These are phyloP conservation scores for Mycena metata DNA, from an alignment of 768 basidiomycete species.

Conservation along the genomic window DNA sequence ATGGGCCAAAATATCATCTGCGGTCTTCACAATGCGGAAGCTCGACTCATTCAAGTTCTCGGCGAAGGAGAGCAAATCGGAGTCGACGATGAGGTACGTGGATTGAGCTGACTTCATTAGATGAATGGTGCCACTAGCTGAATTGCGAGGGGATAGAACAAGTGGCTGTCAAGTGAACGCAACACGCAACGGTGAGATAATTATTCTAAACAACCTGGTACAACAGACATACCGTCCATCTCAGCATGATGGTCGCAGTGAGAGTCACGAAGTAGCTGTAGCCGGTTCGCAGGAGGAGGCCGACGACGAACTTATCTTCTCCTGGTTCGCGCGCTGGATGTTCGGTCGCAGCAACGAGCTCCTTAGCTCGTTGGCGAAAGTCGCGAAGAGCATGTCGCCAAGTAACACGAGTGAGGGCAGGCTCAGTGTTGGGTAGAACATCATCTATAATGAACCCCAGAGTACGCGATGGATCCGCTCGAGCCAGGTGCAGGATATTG, in stretches of 20 bases:
- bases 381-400: conserved; percentile 17
- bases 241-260: conserved; percentile 21
- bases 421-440: background rate
- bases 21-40: conserved; percentile 1
- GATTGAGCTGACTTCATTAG: conserved; percentile 5
- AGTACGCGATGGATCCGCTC: background rate
- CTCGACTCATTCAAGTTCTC: background rate
- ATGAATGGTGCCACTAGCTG: conserved; percentile 13
- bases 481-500: conserved; percentile 15
- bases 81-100: conserved; percentile 17
- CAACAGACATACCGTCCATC: conserved; percentile 18
- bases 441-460: conserved; percentile 22
- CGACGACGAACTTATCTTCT: conserved; percentile 2
- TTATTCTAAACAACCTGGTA: too few species aligned
- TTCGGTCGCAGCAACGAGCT: background rate
- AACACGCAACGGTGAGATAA: too few species aligned
- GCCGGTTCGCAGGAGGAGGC: conserved; percentile 18
- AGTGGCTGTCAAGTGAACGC: background rate
- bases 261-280: conserved; percentile 24
- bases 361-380: conserved; percentile 15
- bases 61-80: conserved; percentile 6
- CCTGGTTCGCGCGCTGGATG: conserved; percentile 17
- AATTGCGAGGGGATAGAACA: conserved; percentile 30
- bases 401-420: background rate
- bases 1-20: background rate